A percentile compares a stretch with the other conserved stretches of the same genome.
These are phyloP conservation scores for Bauhinia variegata DNA, from an alignment of 306 rosid species.

Conservation along the genomic window DNA sequence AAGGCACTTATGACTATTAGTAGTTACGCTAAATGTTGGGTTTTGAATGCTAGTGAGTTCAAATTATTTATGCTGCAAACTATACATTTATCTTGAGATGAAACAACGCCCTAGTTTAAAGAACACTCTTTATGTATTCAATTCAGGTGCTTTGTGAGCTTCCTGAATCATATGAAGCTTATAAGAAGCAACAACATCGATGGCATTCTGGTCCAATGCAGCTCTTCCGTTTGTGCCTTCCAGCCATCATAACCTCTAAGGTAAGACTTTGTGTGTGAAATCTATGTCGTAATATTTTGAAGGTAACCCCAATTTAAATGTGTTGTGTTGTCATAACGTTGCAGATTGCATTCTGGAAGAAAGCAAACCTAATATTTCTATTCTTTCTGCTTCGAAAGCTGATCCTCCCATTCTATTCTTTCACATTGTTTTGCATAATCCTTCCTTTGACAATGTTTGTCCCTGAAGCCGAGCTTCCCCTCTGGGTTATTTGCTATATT, in stretches of 20 bases:
- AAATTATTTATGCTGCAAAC: slow-evolving; percentile 12
- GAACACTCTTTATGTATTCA: slow-evolving; percentile 10
- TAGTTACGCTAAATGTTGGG: slow-evolving; percentile 4
- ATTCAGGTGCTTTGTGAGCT: slow-evolving; percentile 76
- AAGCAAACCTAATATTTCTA: slow-evolving; percentile 64
- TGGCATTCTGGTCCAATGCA: slow-evolving; percentile 88
- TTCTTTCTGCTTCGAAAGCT: slow-evolving; percentile 77
- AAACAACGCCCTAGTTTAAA: slow-evolving; percentile 6
- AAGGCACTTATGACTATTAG: neutral
- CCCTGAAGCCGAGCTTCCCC: slow-evolving; percentile 79
- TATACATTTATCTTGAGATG: neutral
- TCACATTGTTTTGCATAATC: slow-evolving; percentile 80
- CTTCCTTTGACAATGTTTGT: slow-evolving; percentile 84
- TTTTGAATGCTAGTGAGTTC: neutral
- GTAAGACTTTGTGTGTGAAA: slow-evolving; percentile 30
- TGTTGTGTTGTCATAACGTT: slow-evolving; percentile 20
- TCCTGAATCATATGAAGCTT: slow-evolving; percentile 81
- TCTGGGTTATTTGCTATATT: slow-evolving; percentile 77
- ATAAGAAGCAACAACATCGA: slow-evolving; percentile 70
- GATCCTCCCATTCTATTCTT: slow-evolving; percentile 81
- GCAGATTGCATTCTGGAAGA: slow-evolving; percentile 71
- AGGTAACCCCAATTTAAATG: slow-evolving; percentile 22
- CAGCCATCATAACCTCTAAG: slow-evolving; percentile 62
- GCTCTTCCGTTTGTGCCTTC: slow-evolving; percentile 72
- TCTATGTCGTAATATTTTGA: neutral